Base-by-base conservation (phyloP, 306 rosid species). In the Citrullus colocynthis region DNA sequence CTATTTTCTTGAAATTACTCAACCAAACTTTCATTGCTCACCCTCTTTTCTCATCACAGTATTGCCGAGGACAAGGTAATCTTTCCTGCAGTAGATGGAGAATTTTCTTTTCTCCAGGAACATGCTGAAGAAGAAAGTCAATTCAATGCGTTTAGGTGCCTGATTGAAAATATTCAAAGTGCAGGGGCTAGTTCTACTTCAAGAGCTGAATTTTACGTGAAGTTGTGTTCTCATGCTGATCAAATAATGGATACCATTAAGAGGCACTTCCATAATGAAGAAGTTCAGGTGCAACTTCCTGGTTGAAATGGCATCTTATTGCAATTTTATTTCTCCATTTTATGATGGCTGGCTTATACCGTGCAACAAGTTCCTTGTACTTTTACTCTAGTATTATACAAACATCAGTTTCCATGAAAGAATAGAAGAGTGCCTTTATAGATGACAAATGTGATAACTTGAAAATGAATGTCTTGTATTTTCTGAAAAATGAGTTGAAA, bases 41-140 rank as follows among this genome's bases (percentile, higher is more conserved):
- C 78, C 63, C 61, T 28, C 71, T 85, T 78, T 75, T 79, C 28
- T 81, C 72, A 71, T 86, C 84, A 85, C 93, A 96, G 99, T 84
- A 96, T 89, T 86, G 98, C 99, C 5, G 99, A 96, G 91, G 99
- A 96, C 91, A 87, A 84, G 89, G 93, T 96, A 80, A 89, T 96
- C 83, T 96, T 96, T 93, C 98, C 99, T 6, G 96, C 98, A 1
- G 96, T 96, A 76, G 98, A 88, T 88, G 99, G 97, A 79, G 89
- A 91, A 62, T 76, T 96, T 80, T 96, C 98, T 39, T 96, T 96
- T 86, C 72, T 65, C 81, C 89, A 91, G 86, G 99, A 96, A 83
- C 99, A 92, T 61, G 90, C 87, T 16, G 96, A 96, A 87, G 97
- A 93, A 85, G 99, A 92, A 92, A 92, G 88, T 80, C 98, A 93